Evolutionary conservation across 176 grass and related monocot genomes (phyloP), one percentile per base, ranked within the genome.

Genomic region (Ensete glaucum): DNA sequence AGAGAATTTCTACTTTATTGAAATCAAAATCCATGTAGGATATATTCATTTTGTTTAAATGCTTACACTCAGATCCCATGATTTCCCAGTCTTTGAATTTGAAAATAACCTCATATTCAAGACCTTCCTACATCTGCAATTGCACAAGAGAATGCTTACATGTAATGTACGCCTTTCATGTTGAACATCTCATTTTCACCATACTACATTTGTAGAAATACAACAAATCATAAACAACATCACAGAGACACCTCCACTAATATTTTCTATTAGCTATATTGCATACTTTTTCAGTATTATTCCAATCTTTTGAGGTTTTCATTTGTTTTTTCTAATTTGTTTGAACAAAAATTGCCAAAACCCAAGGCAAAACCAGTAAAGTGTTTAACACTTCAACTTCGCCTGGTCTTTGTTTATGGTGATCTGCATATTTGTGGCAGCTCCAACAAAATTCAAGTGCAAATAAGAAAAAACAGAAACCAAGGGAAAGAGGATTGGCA

Each of bases 31-130:
- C 2, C 27, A 29, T 43, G 25, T 17, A 50, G 24, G 11, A 34
- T 29, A 77, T 65, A 80, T 80, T n/a, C 49, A 29, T 80, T 77
- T 23, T 9, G 9, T 8, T 1, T 11, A 9, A 74, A 64, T 64
- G 62, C 88, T 88, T 83, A 98, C 95, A 79, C 76, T 91, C 73
- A 84, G 86, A 91, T 98, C 95, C 95, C 95, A 98, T 84, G 82
- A 24, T 76, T 93, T 98, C 24, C 76, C 90, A 73, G 84, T 89
- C 20, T 85, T 91, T 53, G 87, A 84, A 27, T 98, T 94, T 55
- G 88, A 72, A 81, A 99, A 99, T 65, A 94, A 72, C 84, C 95
- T 89, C 90, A 91, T 94, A 60, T 98, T 94, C 56, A 99, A 74
- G 48, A 91, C 78, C 81, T 99, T 99, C 73, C 90, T 85, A 76